These are phyloP conservation scores for Lactarius indigo DNA, from an alignment of 768 basidiomycete genomes.

Conservation along the genomic window DNA sequence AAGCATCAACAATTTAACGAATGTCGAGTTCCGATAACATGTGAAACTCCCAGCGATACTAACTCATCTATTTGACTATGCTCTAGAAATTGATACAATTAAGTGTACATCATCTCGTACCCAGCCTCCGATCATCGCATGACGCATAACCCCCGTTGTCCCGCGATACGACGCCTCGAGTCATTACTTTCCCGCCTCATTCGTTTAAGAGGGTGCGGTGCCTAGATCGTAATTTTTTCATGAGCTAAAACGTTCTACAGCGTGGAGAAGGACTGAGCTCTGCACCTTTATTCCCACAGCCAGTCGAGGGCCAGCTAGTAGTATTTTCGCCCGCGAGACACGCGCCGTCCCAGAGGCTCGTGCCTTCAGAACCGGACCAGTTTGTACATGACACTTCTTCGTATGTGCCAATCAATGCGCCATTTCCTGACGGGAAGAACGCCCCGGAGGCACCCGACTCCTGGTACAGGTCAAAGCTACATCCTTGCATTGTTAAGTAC, in stretches of 20 bases:
- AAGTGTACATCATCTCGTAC: not conserved
- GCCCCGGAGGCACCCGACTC: constrained; percentile 49
- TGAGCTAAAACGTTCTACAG: not conserved
- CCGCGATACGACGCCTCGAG: not conserved
- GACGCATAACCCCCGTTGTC: not conserved
- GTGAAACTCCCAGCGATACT: not conserved
- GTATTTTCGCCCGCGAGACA: constrained; percentile 50
- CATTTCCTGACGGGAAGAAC: constrained; percentile 56
- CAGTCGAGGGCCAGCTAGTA: constrained; percentile 47
- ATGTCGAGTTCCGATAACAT: not conserved
- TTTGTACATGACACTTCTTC: constrained; percentile 53
- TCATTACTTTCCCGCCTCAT: not conserved
- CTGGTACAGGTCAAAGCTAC: constrained; percentile 58
- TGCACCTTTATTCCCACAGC: constrained; percentile 55
- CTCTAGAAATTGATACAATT: not conserved
- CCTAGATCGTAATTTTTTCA: not conserved
- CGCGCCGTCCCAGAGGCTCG: constrained; percentile 44
- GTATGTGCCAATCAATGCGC: constrained; percentile 52
- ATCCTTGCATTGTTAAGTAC: not conserved
- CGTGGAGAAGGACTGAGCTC: not conserved
- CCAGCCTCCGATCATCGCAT: not conserved
- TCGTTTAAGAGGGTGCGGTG: constrained; percentile 3
- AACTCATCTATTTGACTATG: not conserved
- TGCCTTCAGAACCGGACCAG: constrained; percentile 53
- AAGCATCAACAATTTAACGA: constrained; percentile 17